These are phyloP conservation scores for Sordariomycetes sp. DNA, from an alignment of 2,329 filamentous ascomycete genomes.

Conservation along the genomic window DNA sequence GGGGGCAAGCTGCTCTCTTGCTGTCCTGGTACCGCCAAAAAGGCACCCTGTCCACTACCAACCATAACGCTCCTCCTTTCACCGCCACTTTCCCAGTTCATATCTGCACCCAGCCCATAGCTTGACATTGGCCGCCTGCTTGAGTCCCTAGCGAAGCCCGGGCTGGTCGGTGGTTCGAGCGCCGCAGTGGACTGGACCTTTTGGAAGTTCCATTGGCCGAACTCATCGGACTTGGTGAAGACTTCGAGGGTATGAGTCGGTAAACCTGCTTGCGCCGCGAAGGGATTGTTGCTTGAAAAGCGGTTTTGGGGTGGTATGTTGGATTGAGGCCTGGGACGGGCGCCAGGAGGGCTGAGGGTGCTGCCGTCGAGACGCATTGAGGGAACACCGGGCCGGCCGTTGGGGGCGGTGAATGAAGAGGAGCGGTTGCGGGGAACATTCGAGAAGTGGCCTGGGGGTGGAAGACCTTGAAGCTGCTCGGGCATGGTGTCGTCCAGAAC, in stretches of 20 bases:
- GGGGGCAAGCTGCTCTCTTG: slow-evolving; percentile 1
- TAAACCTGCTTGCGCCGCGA: slow-evolving; percentile 26
- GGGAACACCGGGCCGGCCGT: neutral
- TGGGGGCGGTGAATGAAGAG: slow-evolving; percentile 9
- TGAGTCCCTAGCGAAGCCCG: slow-evolving; percentile 10
- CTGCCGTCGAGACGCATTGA: slow-evolving; percentile 9
- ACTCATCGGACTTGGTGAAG: slow-evolving; percentile 50
- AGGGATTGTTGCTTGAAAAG: slow-evolving; percentile 54
- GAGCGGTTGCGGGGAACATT: slow-evolving; percentile 18
- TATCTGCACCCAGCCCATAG: slow-evolving; percentile 47
- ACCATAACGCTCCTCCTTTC: slow-evolving; percentile 46
- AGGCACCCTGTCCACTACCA: slow-evolving; percentile 40
- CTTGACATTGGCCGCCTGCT: slow-evolving; percentile 39
- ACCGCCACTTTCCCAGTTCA: slow-evolving; percentile 41
- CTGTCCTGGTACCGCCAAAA: slow-evolving; percentile 39
- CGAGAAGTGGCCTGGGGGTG: slow-evolving; percentile 46
- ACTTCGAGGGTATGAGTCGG: slow-evolving; percentile 48
- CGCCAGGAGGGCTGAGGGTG: slow-evolving; percentile 14
- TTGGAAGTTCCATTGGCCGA: slow-evolving; percentile 49
- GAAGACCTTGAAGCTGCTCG: slow-evolving; percentile 63
- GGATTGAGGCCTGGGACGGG: slow-evolving; percentile 17
- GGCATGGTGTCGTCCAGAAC: slow-evolving; percentile 80
- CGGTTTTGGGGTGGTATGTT: slow-evolving; percentile 24
- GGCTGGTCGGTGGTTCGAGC: neutral
- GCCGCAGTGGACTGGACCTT: slow-evolving; percentile 27